Conservation (phyloP, 2,329 filamentous ascomycete genomes). For the Alternaria incomplexa region DNA sequence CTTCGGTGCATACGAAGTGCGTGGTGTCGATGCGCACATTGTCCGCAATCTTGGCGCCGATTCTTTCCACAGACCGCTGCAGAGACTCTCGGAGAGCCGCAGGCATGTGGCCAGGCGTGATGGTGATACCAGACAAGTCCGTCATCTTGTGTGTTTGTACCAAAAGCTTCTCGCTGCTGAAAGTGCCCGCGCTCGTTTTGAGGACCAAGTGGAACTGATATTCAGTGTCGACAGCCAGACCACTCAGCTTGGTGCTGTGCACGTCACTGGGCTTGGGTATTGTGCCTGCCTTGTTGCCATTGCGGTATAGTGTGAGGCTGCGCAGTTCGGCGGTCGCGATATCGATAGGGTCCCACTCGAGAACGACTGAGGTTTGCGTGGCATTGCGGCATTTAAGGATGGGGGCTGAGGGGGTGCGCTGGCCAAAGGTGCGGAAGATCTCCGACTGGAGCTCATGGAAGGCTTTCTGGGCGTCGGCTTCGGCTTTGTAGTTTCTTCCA, state of each 20-base stretch:
- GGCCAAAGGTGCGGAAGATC: conserved; percentile 87
- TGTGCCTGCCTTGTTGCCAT: conserved; percentile 94
- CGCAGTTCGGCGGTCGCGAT: conserved; percentile 91
- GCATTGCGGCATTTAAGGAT: conserved; percentile 92
- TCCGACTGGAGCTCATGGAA: conserved; percentile 88
- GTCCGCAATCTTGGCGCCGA: conserved; percentile 91
- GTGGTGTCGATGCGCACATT: conserved; percentile 95
- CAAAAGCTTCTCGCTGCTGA: conserved; percentile 78
- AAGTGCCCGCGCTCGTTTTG: conserved; percentile 88
- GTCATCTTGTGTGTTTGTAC: conserved; percentile 99
- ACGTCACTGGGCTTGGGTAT: conserved; percentile 88
- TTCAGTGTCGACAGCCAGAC: conserved; percentile 93
- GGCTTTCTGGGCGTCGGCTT: conserved; percentile 72
- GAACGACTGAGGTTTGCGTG: conserved; percentile 96
- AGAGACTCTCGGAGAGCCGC: conserved; percentile 74
- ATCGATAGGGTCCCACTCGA: conserved; percentile 96
- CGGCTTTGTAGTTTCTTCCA: conserved; percentile 80
- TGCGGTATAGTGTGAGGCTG: conserved; percentile 89
- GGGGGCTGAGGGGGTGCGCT: conserved; percentile 76
- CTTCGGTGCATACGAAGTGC: conserved; percentile 96
- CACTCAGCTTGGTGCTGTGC: conserved; percentile 95
- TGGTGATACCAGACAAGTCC: conserved; percentile 91
- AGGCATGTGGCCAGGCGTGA: conserved; percentile 88
- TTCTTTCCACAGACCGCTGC: conserved; percentile 76
- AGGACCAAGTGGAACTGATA: conserved; percentile 94